These are phyloP conservation scores for Naganishia randhawae DNA, from an alignment of 768 basidiomycete species.

Conservation along the genomic window DNA sequence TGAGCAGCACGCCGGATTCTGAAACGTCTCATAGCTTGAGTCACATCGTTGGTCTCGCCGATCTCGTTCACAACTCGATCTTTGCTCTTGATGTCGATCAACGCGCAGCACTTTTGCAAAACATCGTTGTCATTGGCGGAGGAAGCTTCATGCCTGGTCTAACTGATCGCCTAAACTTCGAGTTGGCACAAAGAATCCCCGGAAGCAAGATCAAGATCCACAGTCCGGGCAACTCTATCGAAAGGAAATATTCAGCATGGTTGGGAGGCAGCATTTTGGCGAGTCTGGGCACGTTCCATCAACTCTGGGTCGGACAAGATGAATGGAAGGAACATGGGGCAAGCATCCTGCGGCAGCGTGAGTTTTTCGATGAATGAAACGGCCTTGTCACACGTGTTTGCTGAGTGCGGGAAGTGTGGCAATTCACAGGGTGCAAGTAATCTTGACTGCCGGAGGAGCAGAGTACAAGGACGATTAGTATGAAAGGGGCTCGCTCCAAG, in stretches of 20 bases:
- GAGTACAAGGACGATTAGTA: neutral
- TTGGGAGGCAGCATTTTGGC: slow-evolving; percentile 92
- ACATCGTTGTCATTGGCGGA: slow-evolving; percentile 94
- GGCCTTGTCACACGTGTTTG: too few relatives aligned
- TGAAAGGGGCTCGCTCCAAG: neutral
- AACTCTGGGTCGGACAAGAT: slow-evolving; percentile 48
- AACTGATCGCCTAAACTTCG: slow-evolving; percentile 72
- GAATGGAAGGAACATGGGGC: slow-evolving; percentile 50
- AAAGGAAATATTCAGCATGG: slow-evolving; percentile 90
- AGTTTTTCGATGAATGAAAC: slow-evolving; percentile 34
- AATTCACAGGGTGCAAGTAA: slow-evolving; percentile 22
- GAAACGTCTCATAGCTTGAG: slow-evolving; percentile 51
- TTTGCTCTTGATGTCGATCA: slow-evolving; percentile 85
- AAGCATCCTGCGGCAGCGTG: slow-evolving; percentile 47
- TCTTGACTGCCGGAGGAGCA: neutral
- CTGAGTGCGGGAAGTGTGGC: neutral
- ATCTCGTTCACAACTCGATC: slow-evolving; percentile 72
- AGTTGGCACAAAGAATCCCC: slow-evolving; percentile 55
- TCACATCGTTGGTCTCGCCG: slow-evolving; percentile 56
- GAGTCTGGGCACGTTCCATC: slow-evolving; percentile 94
- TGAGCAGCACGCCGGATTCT: slow-evolving; percentile 39
- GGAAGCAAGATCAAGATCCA: slow-evolving; percentile 72
- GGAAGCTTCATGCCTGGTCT: slow-evolving; percentile 82
- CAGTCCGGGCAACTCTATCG: slow-evolving; percentile 82
- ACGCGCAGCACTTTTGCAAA: slow-evolving; percentile 80